These are phyloP conservation scores for Tuber microsphaerosporum DNA, from an alignment of 495 filamentous ascomycete genomes.

Conservation along the genomic window DNA sequence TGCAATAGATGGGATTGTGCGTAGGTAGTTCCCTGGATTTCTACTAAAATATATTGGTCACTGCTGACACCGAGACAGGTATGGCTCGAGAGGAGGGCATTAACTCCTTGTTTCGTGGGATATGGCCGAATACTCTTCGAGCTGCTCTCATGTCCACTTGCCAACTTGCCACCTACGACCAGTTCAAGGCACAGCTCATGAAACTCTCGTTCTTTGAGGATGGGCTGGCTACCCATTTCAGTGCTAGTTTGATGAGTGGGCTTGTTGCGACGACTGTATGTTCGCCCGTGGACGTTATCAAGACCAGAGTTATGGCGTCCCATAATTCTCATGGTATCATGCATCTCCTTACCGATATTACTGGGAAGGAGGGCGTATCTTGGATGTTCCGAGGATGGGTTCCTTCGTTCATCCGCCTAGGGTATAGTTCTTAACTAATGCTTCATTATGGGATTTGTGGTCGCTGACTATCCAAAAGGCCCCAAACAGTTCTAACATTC, in stretches of 20 bases:
- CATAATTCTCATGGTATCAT: conserved; percentile 55
- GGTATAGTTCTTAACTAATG: conserved; percentile 41
- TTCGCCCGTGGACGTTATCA: conserved; percentile 93
- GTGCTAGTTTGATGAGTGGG: conserved; percentile 74
- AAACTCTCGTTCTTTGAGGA: conserved; percentile 63
- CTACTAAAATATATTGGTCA: background rate
- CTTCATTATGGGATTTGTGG: conserved; percentile 8
- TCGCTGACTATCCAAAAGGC: conserved; percentile 44
- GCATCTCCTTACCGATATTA: conserved; percentile 59
- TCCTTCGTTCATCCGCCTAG: conserved; percentile 87
- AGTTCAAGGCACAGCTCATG: conserved; percentile 75
- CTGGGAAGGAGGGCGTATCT: conserved; percentile 64
- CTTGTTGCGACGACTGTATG: conserved; percentile 93
- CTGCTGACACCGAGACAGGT: conserved; percentile 11
- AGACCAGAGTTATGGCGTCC: conserved; percentile 87
- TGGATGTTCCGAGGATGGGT: conserved; percentile 99
- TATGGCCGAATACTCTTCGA: conserved; percentile 82
- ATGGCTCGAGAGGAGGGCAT: conserved; percentile 59
- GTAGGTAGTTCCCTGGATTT: conserved; percentile 51
- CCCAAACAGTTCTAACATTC: conserved; percentile 92
- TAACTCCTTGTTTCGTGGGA: conserved; percentile 69
- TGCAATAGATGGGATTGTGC: conserved; percentile 74
- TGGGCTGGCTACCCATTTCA: conserved; percentile 75
- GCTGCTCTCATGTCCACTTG: conserved; percentile 90
- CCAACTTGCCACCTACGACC: conserved; percentile 86